These are phyloP conservation scores for Flaveria robusta DNA, from an alignment of 129 eudicot genomes.

Conservation along the genomic window DNA sequence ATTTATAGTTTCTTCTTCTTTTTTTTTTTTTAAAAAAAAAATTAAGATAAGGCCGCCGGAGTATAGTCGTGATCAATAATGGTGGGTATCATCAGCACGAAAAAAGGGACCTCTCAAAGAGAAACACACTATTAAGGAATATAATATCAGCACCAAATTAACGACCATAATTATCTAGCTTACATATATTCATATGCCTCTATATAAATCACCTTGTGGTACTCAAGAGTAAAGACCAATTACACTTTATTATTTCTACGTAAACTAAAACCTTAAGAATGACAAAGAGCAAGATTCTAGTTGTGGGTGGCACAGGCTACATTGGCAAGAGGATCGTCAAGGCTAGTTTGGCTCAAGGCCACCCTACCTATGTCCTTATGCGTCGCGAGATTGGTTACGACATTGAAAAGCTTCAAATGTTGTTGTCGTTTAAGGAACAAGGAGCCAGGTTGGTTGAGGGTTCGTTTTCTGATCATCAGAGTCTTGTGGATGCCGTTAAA, in stretches of 20 bases:
- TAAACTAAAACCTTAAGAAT: conserved; percentile 5
- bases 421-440: conserved; percentile 42
- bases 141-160: neutral
- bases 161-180: neutral
- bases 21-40: too few relatives aligned
- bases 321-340: conserved; percentile 50
- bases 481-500: conserved; percentile 69
- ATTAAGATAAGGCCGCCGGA: too few relatives aligned
- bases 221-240: neutral
- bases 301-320: conserved; percentile 60
- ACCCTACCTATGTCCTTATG: conserved; percentile 41
- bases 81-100: too few relatives aligned
- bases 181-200: neutral
- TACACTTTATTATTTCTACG: neutral
- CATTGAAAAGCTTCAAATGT: conserved; percentile 51
- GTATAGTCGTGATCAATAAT: too few relatives aligned
- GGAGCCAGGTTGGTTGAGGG: conserved; percentile 56
- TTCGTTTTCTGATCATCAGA: conserved; percentile 56
- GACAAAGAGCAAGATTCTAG: conserved; percentile 45
- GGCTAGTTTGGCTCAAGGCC: conserved; percentile 47
- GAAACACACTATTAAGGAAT: neutral
- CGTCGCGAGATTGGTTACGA: conserved; percentile 45
- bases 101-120: neutral
- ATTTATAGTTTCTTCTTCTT: too few relatives aligned
- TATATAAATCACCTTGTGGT: too few relatives aligned